Conservation (phyloP, 2,329 filamentous ascomycete species). For the Aspergillus texensis region DNA sequence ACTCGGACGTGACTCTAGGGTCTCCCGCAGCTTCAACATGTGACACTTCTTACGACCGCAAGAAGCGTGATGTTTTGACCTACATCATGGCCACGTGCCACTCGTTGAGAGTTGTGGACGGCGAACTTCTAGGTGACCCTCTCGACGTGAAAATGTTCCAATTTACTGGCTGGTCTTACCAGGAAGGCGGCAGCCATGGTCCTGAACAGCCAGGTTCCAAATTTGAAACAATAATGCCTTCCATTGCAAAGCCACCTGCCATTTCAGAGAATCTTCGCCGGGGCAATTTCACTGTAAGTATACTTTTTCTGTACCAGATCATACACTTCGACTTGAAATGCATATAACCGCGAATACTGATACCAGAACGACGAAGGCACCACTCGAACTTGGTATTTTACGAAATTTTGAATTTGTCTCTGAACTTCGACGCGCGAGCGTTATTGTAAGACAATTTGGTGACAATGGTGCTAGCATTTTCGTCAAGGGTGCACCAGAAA, state of each 20-base stretch:
- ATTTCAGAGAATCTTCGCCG: slow-evolving; percentile 49
- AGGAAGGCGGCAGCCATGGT: slow-evolving; percentile 75
- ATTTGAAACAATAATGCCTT: slow-evolving; percentile 73
- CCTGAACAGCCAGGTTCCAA: slow-evolving; percentile 69
- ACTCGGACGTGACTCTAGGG: slow-evolving; percentile 65
- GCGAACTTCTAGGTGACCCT: slow-evolving; percentile 88
- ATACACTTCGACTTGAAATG: neutral
- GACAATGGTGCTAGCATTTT: slow-evolving; percentile 83
- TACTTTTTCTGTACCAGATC: neutral
- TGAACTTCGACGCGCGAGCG: slow-evolving; percentile 86
- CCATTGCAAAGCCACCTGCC: slow-evolving; percentile 79
- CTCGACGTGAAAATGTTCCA: slow-evolving; percentile 98
- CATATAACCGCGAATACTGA: slow-evolving; percentile 1
- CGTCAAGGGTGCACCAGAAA: slow-evolving; percentile 95
- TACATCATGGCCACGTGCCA: slow-evolving; percentile 98
- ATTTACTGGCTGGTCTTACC: slow-evolving; percentile 89
- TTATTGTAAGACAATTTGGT: slow-evolving; percentile 86
- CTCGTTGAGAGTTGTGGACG: slow-evolving; percentile 82
- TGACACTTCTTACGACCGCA: slow-evolving; percentile 62
- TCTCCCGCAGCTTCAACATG: slow-evolving; percentile 52
- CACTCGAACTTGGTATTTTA: slow-evolving; percentile 84
- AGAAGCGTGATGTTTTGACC: slow-evolving; percentile 69
- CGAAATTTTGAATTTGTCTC: slow-evolving; percentile 95
- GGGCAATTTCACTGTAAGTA: slow-evolving; percentile 25
- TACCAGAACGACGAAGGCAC: slow-evolving; percentile 29